phyloP scores from a whole-genome alignment of 2,329 filamentous ascomycete species.

The Neurospora sp. region DNA sequence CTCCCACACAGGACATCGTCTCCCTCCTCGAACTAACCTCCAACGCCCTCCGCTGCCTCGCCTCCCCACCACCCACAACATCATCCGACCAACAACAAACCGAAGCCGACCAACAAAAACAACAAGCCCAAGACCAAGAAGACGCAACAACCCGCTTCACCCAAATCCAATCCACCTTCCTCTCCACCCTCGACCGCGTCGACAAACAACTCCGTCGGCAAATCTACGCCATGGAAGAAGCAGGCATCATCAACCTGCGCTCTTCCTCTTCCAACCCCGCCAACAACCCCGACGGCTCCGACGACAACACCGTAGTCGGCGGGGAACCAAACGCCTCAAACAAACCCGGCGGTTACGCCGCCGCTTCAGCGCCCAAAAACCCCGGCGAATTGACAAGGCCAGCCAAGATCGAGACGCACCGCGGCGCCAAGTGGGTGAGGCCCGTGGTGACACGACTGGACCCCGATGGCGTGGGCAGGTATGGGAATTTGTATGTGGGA shows the following conservation, averaged over 20 bases:
- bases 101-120: slow-evolving; percentile 10
- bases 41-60: slow-evolving; percentile 53
- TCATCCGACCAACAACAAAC: slow-evolving; percentile 18
- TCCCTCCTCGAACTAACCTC: slow-evolving; percentile 39
- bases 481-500: slow-evolving; percentile 65
- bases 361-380: not conserved
- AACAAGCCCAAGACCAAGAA: slow-evolving; percentile 2
- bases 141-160: slow-evolving; percentile 49
- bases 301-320: not conserved
- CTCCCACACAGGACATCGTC: slow-evolving; percentile 31
- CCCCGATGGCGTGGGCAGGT: slow-evolving; percentile 44
- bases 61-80: slow-evolving; percentile 15
- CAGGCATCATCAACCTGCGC: slow-evolving; percentile 53
- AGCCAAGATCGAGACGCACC: not conserved
- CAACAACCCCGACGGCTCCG: not conserved
- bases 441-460: slow-evolving; percentile 32
- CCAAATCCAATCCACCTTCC: slow-evolving; percentile 54
- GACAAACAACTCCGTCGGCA: slow-evolving; percentile 66
- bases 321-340: slow-evolving; percentile 7
- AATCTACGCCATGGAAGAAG: slow-evolving; percentile 73
- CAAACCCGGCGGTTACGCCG: slow-evolving; percentile 6
- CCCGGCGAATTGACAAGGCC: not conserved
- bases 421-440: not conserved
- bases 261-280: not conserved
- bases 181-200: slow-evolving; percentile 61